Base-by-base conservation (phyloP, 331 rosid genomes). In the Cydonia oblonga region DNA sequence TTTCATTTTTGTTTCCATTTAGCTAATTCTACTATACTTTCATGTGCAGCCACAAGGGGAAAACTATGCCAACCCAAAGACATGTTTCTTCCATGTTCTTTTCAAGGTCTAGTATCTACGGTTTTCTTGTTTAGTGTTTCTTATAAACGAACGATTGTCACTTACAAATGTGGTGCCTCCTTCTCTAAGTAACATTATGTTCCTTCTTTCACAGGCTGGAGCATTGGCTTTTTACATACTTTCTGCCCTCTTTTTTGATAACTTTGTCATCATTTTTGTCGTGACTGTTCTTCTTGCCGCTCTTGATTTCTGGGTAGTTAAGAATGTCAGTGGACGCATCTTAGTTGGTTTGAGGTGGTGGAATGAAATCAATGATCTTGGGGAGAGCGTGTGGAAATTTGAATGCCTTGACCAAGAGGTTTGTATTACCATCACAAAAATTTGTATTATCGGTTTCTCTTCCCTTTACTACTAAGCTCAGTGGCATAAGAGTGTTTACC, bases 331-430 rank as follows among this genome's bases (percentile, higher is more conserved):
- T 78, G 98, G 98, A 54, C 81, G 98, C 26, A 93, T 93, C 71
- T 78, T 93, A 69, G 98, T 93, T 81, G 97, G 97, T 64, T 75
- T 93, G 88, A 89, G 98, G 83, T 93, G 98, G 98, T 93, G 98
- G 97, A 93, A 93, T 85, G 97, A 93, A 78, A 93, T 90, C 62
- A 78, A 93, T 79, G 98, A 93, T 83, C 82, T 87, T 73, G 98
- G 97, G 30, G 98, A 93, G 87, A 93, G 98, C 73, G 92, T 93
- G 8, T 93, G 98, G 97, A 93, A 89, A 73, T 93, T 93, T 85
- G 98, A 93, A 80, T 90, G 96, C 84, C 98, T 93, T 75, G 98
- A 93, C 75, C 97, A 93, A 40, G 98, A 93, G 90, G 98, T 90
- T 69, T 11, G 86, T 79, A 6, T 73, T 73, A 9, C 61, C 60